A percentile compares a stretch with the other conserved stretches of the same genome.
Evolutionary conservation across 1,284 basidiomycete species (phyloP).

Genomic region (Cryptococcus sp.): DNA sequence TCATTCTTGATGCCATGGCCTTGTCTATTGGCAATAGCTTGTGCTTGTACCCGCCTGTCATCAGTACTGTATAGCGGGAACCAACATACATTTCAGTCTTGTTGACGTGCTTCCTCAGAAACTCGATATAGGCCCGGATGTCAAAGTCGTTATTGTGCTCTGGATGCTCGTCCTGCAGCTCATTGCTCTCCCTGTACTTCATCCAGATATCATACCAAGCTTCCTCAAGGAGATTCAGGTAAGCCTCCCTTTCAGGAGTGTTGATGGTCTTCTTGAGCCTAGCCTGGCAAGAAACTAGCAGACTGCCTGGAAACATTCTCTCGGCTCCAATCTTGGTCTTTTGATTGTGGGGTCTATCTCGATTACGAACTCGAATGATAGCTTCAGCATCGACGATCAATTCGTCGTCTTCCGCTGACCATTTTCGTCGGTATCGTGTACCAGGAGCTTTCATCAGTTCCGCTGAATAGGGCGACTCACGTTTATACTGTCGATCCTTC

Average conservation of each 20-base stretch:
- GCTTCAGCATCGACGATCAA: constrained; percentile 75
- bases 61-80: background rate
- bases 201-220: constrained; percentile 74
- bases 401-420: constrained; percentile 82
- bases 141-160: constrained; percentile 68
- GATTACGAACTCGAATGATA: constrained; percentile 74
- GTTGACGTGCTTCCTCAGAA: constrained; percentile 72
- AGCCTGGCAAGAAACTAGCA: constrained; percentile 13
- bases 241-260: constrained; percentile 64
- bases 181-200: constrained; percentile 61
- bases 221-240: constrained; percentile 72
- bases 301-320: constrained; percentile 4
- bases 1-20: too few species aligned
- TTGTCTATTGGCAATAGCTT: background rate
- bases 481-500: too few species aligned
- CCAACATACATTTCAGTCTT: constrained; percentile 72
- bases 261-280: constrained; percentile 55
- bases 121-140: constrained; percentile 68
- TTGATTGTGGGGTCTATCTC: constrained; percentile 32
- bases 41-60: background rate
- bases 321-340: constrained; percentile 46
- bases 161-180: constrained; percentile 67
- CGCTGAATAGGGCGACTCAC: too few species aligned
- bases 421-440: constrained; percentile 63
- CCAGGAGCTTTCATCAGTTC: constrained; percentile 6